phyloP scores from a whole-genome alignment of 163 green algal species.

The Picocystis sp. region DNA sequence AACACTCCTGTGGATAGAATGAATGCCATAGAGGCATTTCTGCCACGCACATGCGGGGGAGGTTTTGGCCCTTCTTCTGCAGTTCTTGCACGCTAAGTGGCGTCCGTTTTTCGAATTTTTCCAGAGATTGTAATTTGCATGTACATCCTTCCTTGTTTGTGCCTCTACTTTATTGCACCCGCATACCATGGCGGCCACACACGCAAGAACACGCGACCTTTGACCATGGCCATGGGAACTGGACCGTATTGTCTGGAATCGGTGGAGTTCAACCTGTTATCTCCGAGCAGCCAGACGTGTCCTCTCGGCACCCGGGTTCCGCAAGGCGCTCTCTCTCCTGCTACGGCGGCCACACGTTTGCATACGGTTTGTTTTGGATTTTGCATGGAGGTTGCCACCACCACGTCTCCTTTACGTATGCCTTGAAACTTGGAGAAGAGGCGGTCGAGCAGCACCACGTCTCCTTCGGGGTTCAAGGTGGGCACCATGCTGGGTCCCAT shows the following conservation, averaged over 20 bases:
- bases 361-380: slow-evolving; percentile 49
- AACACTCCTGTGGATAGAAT: too few relatives aligned
- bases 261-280: slow-evolving; percentile 57
- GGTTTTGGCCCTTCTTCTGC: too few relatives aligned
- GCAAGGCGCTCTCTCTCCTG: slow-evolving; percentile 19
- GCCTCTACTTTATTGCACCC: slow-evolving; percentile 6
- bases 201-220: slow-evolving; percentile 41
- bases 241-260: slow-evolving; percentile 57
- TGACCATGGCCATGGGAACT: slow-evolving; percentile 43
- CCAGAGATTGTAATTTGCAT: too few relatives aligned
- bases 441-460: slow-evolving; percentile 51
- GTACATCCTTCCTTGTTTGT: too few relatives aligned
- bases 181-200: slow-evolving; percentile 18
- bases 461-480: slow-evolving; percentile 50
- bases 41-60: too few relatives aligned
- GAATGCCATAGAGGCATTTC: too few relatives aligned
- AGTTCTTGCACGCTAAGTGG: too few relatives aligned
- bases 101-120: too few relatives aligned
- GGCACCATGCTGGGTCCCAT: slow-evolving; percentile 61
- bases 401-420: slow-evolving; percentile 21
- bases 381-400: slow-evolving; percentile 34
- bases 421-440: slow-evolving; percentile 14
- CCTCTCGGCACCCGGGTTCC: slow-evolving; percentile 31
- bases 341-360: slow-evolving; percentile 45
- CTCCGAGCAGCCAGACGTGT: slow-evolving; percentile 64